Evolutionary conservation across 2,329 filamentous ascomycete genomes (phyloP), one percentile per base, ranked within the genome.

Genomic region (Aspergillus hiratsukae): DNA sequence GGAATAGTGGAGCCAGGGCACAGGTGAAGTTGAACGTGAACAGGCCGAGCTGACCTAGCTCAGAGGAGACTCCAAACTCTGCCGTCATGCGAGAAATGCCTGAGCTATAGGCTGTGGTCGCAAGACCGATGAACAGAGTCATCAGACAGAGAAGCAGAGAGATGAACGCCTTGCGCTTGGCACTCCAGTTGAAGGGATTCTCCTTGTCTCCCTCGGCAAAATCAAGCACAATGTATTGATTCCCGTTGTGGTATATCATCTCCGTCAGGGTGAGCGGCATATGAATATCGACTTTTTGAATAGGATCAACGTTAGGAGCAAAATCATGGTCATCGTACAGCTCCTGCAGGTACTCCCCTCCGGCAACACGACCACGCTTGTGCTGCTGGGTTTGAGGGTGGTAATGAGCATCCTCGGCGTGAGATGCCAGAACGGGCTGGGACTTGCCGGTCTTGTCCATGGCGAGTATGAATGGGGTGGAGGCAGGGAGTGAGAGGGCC

Each of bases 101-200:
- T 23, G 78, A 79, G 53, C 75, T 78, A 70, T 81, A 82, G 10
- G 79, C 78, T 3, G 80, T 81, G 5, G 80, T 81, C n/a, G 80
- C 79, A 14, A 81, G 72, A 66, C 80, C 80, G 56, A 81, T 80
- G 68, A 81, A 81, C 8, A 82, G 71, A 1, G 79, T 81, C 79
- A 81, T 82, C 11, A 79, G 59, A 61, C 79, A 80, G 14, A 82
- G 75, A 48, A 80, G 72, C 3, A 72, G 59, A 2, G 77, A 77
- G 59, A 81, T 78, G 60, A 76, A 75, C 3, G 72, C 69, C 68
- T 81, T 81, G 56, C 75, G 71, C 52, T 66, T 70, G 2, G 64
- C 61, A 43, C 70, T 73, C 76, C 77, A 82, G 66, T 82, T 81
- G 73, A 81, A 81, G 0, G 80, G 80, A 59, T 82, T 80, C 62